Evolutionary conservation across 2,329 filamentous ascomycete genomes (phyloP).

Genomic region (Cordyceps farinosa): DNA sequence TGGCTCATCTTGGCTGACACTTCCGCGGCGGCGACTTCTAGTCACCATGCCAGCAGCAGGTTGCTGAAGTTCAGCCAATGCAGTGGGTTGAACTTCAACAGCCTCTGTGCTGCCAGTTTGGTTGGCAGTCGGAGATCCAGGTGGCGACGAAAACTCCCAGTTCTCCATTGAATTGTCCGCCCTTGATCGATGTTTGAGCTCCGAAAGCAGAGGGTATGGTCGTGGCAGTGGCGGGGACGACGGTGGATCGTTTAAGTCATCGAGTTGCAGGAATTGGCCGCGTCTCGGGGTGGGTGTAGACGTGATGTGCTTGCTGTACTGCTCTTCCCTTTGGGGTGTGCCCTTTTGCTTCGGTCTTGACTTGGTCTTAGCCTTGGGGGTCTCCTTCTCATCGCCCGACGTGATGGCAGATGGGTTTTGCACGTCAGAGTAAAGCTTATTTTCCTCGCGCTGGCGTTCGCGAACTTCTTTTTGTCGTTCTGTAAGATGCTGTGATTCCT

Average conservation of each 20-base stretch:
- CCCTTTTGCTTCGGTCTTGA: constrained; percentile 33
- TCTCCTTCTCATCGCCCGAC: constrained; percentile 17
- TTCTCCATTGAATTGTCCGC: constrained; percentile 32
- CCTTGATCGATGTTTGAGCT: constrained; percentile 49
- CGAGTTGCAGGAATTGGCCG: constrained; percentile 47
- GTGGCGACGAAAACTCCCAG: constrained; percentile 58
- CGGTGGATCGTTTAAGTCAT: constrained; percentile 51
- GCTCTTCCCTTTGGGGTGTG: constrained; percentile 43
- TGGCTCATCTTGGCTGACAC: neutral
- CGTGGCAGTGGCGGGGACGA: constrained; percentile 57
- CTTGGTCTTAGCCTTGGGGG: constrained; percentile 2
- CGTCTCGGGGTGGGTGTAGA: constrained; percentile 60
- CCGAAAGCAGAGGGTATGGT: constrained; percentile 48
- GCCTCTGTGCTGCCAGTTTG: neutral
- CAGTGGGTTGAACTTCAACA: neutral
- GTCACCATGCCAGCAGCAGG: constrained; percentile 13
- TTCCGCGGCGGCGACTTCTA: constrained; percentile 16
- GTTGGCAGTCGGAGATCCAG: constrained; percentile 43
- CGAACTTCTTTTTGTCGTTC: constrained; percentile 76
- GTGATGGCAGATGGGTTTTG: constrained; percentile 26
- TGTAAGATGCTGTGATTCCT: constrained; percentile 72
- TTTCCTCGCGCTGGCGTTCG: constrained; percentile 65
- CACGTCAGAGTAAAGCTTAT: constrained; percentile 65
- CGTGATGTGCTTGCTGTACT: constrained; percentile 51
- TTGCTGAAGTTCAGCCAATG: constrained; percentile 3